Base-by-base conservation (phyloP, 2,329 filamentous ascomycete species). In the Alternaria sp. region DNA sequence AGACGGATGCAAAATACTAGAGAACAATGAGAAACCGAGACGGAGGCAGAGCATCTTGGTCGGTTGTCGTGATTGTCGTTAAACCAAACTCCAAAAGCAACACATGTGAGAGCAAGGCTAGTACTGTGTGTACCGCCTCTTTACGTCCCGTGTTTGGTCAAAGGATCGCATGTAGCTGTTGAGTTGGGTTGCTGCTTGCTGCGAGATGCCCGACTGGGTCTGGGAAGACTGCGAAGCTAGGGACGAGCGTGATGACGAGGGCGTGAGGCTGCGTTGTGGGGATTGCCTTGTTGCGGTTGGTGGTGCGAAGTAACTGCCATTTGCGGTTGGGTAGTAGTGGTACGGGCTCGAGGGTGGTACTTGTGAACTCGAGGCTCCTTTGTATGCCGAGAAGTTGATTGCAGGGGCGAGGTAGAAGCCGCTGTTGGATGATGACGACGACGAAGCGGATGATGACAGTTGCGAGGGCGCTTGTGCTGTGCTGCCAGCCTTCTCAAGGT, bases 131-230 rank as follows among this genome's bases (percentile, higher is more conserved):
- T 73, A 73, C 70, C 80, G 72, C 68, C 81, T 78, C 74, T 81
- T 81, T 55, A 78, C 71, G 85, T 81, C 88, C 80, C 91, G 86
- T 59, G 91, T 89, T 67, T 93, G 91, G 79, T 97, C 94, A 76
- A 97, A 97, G 2, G 91, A 93, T 75, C 90, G 91, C 67, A 92
- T 91, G 79, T 97, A 97, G 68, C 91, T 90, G 75, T 90, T 88
- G 36, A 97, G 86, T 77, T 96, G 93, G 78, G 87, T 89, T 71
- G 88, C 88, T 28, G 91, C 89, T 78, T 91, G 90, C 66, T 91
- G 89, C 4, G 93, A 93, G 65, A 96, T 83, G 69, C 84, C 83
- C 22, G 78, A 78, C 44, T 58, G 66, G 79, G 53, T 82, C 84
- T 74, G 71, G 7, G 73, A 73, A 78, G 89, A 92, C 67, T 87